phyloP scores from a whole-genome alignment of 805 yeast species.

The Suhomyces prunicola region DNA sequence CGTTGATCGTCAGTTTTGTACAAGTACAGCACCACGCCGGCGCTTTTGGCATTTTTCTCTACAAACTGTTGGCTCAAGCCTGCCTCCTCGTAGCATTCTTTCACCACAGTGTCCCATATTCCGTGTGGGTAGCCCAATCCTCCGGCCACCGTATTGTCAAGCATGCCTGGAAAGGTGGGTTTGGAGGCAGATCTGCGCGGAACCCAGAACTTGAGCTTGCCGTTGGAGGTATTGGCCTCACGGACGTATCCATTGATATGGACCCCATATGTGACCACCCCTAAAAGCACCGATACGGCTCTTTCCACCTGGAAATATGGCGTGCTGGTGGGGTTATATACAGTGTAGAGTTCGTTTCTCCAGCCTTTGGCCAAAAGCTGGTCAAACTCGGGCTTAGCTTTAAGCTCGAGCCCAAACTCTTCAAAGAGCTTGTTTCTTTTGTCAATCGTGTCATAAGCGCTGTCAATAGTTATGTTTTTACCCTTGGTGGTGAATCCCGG shows the following conservation, averaged over 20 bases:
- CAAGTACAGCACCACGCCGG: conserved; percentile 70
- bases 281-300: conserved; percentile 74
- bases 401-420: conserved; percentile 41
- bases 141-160: conserved; percentile 94
- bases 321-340: conserved; percentile 51
- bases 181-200: conserved; percentile 77
- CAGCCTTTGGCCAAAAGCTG: conserved; percentile 55
- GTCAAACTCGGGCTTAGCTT: conserved; percentile 22
- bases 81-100: conserved; percentile 91
- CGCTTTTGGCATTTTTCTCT: conserved; percentile 38
- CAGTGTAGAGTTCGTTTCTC: conserved; percentile 81
- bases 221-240: conserved; percentile 33
- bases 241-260: conserved; percentile 80
- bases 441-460: conserved; percentile 35
- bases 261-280: conserved; percentile 86
- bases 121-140: conserved; percentile 85
- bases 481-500: conserved; percentile 1
- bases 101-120: conserved; percentile 68
- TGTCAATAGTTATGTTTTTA: conserved; percentile 24
- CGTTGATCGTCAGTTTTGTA: conserved; percentile 48
- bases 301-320: conserved; percentile 77
- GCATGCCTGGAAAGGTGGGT: conserved; percentile 85
- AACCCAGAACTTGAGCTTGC: conserved; percentile 65
- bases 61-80: conserved; percentile 61
- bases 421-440: conserved; percentile 41